A percentile compares a stretch with the other conserved stretches of the same genome.
Evolutionary conservation across 441 rosid genomes (phyloP).

Genomic region (Manihot esculenta): DNA sequence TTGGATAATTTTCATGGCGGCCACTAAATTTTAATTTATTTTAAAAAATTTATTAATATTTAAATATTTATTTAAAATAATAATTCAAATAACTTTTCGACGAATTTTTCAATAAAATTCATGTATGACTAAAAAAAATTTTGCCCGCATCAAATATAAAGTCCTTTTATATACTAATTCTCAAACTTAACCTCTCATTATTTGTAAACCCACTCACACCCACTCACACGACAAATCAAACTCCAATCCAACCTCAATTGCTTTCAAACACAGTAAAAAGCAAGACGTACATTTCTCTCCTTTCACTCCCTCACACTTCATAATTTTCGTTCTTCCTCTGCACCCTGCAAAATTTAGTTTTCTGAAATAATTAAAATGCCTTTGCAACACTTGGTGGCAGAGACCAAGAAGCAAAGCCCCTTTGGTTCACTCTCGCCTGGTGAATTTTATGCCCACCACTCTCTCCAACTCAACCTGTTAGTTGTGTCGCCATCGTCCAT

Average conservation of each 20-base stretch:
- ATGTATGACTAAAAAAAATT: too few species aligned
- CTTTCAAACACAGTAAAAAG: not conserved
- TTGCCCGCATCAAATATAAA: too few species aligned
- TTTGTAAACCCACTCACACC: too few species aligned
- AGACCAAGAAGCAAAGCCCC: constrained; percentile 22
- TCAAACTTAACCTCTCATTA: too few species aligned
- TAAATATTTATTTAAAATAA: too few species aligned
- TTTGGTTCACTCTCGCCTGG: constrained; percentile 27
- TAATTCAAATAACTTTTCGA: too few species aligned
- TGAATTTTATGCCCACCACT: constrained; percentile 67
- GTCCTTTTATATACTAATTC: too few species aligned
- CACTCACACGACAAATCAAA: not conserved
- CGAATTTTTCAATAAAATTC: too few species aligned
- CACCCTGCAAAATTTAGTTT: not conserved
- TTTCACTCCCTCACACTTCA: not conserved
- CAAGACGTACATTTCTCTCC: not conserved
- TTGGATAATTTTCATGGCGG: too few species aligned
- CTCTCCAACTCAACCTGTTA: constrained; percentile 44
- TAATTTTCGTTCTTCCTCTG: not conserved
- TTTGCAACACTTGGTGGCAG: constrained; percentile 31
- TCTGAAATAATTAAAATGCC: not conserved
- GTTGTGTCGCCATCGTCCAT: constrained; percentile 75
- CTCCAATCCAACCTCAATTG: not conserved
- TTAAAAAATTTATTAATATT: too few species aligned
- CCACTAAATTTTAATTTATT: too few species aligned